These are phyloP conservation scores for Dissophora globulifera DNA, from an alignment of 192 early-diverging fungal species.

Conservation along the genomic window DNA sequence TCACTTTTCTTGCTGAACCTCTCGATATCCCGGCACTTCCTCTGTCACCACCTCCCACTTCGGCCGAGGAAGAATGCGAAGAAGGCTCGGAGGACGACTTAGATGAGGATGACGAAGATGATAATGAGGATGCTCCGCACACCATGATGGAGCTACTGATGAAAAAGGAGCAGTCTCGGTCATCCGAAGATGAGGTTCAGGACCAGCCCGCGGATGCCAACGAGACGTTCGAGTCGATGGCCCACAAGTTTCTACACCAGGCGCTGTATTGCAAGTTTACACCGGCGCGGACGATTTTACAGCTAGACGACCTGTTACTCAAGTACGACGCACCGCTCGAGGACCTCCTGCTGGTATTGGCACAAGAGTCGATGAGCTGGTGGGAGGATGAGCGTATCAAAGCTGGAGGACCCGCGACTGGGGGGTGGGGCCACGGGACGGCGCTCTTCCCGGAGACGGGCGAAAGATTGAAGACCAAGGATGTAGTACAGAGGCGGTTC, in stretches of 20 bases:
- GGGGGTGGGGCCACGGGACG: constrained; percentile 35
- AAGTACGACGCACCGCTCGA: constrained; percentile 41
- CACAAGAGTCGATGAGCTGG: constrained; percentile 45
- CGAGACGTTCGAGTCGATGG: constrained; percentile 53
- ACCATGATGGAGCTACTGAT: constrained; percentile 52
- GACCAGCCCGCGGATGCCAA: constrained; percentile 42
- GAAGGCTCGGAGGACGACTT: constrained; percentile 7
- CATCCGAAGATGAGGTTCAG: constrained; percentile 30
- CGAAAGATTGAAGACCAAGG: constrained; percentile 31
- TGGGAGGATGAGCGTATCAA: constrained; percentile 41
- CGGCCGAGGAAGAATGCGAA: constrained; percentile 3
- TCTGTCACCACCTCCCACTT: neutral
- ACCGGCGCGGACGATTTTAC: constrained; percentile 39
- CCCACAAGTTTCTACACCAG: constrained; percentile 48
- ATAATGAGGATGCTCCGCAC: constrained; percentile 30
- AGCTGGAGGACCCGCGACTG: constrained; percentile 33
- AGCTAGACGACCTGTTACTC: constrained; percentile 43
- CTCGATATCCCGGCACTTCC: neutral
- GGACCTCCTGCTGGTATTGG: constrained; percentile 30
- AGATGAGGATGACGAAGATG: constrained; percentile 11
- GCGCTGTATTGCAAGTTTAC: constrained; percentile 37
- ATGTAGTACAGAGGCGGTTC: constrained; percentile 33
- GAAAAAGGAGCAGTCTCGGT: constrained; percentile 34
- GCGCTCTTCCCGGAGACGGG: constrained; percentile 21
- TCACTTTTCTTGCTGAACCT: constrained; percentile 20